Base-by-base conservation (phyloP, 108 stramenopile genomes). In the Nitzschia sp. region DNA sequence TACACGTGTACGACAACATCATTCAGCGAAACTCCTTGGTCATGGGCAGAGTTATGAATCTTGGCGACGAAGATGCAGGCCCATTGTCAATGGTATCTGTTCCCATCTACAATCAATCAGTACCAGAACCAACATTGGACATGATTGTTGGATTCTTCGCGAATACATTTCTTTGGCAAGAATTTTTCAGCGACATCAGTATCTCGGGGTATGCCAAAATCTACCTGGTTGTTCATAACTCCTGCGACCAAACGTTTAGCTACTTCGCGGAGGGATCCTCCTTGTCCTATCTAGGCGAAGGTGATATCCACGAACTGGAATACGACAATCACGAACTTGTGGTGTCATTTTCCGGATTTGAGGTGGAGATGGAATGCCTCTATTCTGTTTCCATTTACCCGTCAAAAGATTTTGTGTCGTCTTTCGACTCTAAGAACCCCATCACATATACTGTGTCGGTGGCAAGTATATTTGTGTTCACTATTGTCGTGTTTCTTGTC, bases 381-480 rank as follows among this genome's bases (percentile, higher is more conserved):
- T 15, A 11, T 40, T 39, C 63, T n/a, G 10, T 63, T 2, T 10
- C 51, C 25, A n/a, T 50, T 5, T 63, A 63, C 24, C 63, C 63
- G 19, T 37, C 63, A 3, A 17, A 24, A 17, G 21, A 46, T 6
- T 22, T 63, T 14, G 48, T 51, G 24, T 3, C 50, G 10, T 11
- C 17, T 5, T 50, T 51, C 63, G 17, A 50, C 1, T 51, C 63
- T 2, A 14, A 20, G n/a, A 46, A 46, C 14, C 62, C 70, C 1
- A 22, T 57, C 62, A 41, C 38, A 11, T 71, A 40, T 8, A 15
- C 63, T n/a, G 21, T 20, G 20, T 21, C 50, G 11, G 63, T 63
- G 1, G 63, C 24, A 20, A n/a, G 19, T 8, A 50, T 50, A 3
- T 74, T 74, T 25, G 19, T 74, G 3, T 57, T 68, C 68, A 74